A percentile compares a stretch with the other conserved stretches of the same genome.
Conservation (phyloP, 2,329 filamentous ascomycete species). For the Xylariaceae sp. region DNA sequence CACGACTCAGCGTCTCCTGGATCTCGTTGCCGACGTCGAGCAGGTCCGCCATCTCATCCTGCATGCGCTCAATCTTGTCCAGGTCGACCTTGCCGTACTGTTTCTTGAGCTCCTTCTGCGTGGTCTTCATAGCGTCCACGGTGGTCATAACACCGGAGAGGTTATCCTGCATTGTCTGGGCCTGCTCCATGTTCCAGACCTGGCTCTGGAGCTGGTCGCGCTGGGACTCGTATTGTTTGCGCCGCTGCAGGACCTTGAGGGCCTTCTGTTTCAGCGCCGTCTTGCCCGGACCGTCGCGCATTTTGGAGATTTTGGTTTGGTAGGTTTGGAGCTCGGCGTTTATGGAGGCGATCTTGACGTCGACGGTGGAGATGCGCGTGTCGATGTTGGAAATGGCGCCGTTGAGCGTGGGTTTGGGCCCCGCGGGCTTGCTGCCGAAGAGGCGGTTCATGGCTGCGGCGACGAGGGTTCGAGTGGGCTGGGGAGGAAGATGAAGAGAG, state of each 20-base stretch:
- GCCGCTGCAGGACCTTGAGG: constrained; percentile 86
- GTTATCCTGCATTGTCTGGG: constrained; percentile 97
- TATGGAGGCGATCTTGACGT: constrained; percentile 90
- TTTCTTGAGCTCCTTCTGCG: constrained; percentile 85
- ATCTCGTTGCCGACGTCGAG: constrained; percentile 99
- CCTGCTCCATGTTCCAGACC: constrained; percentile 99
- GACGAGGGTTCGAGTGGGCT: neutral
- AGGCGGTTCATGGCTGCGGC: constrained; percentile 81
- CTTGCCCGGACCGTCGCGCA: constrained; percentile 95
- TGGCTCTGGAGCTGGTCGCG: constrained; percentile 92
- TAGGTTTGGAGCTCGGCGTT: constrained; percentile 88
- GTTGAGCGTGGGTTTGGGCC: constrained; percentile 80
- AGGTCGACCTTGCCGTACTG: constrained; percentile 98
- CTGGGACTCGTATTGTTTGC: constrained; percentile 91
- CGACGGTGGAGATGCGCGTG: constrained; percentile 65
- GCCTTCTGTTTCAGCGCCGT: constrained; percentile 90
- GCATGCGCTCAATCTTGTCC: constrained; percentile 94
- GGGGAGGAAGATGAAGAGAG: neutral
- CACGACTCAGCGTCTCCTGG: constrained; percentile 85
- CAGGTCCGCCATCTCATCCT: constrained; percentile 98
- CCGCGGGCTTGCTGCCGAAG: constrained; percentile 83
- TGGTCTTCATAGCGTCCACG: constrained; percentile 95
- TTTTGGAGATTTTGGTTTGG: constrained; percentile 81
- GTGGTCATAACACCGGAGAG: constrained; percentile 98
- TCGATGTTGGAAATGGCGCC: constrained; percentile 73